Percentiles rank a stretch among this genome's conserved stretches.
phyloP scores from a whole-genome alignment of 148 eudicot species.

The Agrostemma githago region DNA sequence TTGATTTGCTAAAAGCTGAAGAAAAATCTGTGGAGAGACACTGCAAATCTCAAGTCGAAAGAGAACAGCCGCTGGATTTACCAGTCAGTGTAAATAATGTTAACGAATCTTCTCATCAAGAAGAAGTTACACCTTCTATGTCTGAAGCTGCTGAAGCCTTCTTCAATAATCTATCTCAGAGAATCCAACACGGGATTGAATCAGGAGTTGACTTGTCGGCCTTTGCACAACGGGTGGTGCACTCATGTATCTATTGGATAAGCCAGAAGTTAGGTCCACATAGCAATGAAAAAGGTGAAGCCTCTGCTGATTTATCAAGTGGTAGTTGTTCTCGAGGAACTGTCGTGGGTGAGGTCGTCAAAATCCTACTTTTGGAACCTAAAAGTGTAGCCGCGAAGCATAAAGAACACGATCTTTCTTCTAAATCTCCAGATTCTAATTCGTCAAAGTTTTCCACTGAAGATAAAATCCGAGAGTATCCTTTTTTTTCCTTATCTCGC shows the following conservation, averaged over 20 bases:
- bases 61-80: constrained; percentile 35
- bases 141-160: constrained; percentile 53
- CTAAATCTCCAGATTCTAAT: constrained; percentile 20
- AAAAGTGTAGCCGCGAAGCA: constrained; percentile 52
- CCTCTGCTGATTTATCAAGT: constrained; percentile 33
- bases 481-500: constrained; percentile 36
- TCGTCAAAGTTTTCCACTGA: constrained; percentile 27
- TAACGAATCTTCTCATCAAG: constrained; percentile 26
- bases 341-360: constrained; percentile 37
- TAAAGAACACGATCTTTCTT: constrained; percentile 23
- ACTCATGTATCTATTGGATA: constrained; percentile 59
- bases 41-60: constrained; percentile 26
- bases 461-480: constrained; percentile 74
- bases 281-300: constrained; percentile 27
- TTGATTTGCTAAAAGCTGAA: constrained; percentile 24
- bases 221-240: constrained; percentile 66
- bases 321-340: constrained; percentile 31
- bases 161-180: constrained; percentile 55
- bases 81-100: constrained; percentile 17
- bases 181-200: constrained; percentile 62
- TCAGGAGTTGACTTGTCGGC: constrained; percentile 68
- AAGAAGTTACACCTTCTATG: constrained; percentile 29
- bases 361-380: constrained; percentile 56
- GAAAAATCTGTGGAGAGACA: constrained; percentile 29
- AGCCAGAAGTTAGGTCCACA: constrained; percentile 29